Evolutionary conservation across 768 basidiomycete species (phyloP), one percentile per base, ranked within the genome.

Genomic region (Artomyces pyxidatus): DNA sequence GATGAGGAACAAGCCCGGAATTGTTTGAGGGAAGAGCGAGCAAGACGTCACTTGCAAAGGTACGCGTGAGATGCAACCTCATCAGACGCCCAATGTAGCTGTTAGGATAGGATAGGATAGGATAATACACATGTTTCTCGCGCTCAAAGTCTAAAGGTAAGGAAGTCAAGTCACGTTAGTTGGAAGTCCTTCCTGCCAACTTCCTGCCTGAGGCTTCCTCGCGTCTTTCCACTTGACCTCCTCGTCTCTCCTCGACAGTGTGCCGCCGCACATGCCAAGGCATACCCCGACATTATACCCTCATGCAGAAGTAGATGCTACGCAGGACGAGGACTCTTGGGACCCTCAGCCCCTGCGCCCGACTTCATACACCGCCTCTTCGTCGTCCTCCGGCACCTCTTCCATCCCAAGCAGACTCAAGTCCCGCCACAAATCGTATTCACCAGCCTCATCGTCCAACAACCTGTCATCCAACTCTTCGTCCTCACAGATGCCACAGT

Each of bases 241-340:
- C 32, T 3, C 32, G 6, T 35, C 32, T 17, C 19, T 11, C 45
- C 38, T 42, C 47, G 48, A 50, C 53, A 5, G 17, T 45, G 7
- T 45, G 12, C 5, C 16, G 17, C 44, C 6, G 23, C 44, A 58
- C 49, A 73, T 76, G 69, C 69, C 73, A 53, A 68, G 79, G 58
- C 86, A 85, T 63, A 77, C 74, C 21, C 83, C 86, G 39, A 81
- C 80, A 3, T 69, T 88, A 26, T 86, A 80, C 62, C 68, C 85
- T 14, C 83, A 83, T 55, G 74, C 73, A 26, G 78, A 80, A 53
- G 72, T 77, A 27, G 78, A 75, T 48, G 64, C 66, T 1, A 75
- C 77, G 14, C 32, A 35, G 17, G 73, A 76, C 48, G 73, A 76
- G 29, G 71, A 66, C 21, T 67, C 72, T 48, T 75, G 74, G 65